Evolutionary conservation across 768 basidiomycete genomes (phyloP).

Genomic region (Leccinum broughii): DNA sequence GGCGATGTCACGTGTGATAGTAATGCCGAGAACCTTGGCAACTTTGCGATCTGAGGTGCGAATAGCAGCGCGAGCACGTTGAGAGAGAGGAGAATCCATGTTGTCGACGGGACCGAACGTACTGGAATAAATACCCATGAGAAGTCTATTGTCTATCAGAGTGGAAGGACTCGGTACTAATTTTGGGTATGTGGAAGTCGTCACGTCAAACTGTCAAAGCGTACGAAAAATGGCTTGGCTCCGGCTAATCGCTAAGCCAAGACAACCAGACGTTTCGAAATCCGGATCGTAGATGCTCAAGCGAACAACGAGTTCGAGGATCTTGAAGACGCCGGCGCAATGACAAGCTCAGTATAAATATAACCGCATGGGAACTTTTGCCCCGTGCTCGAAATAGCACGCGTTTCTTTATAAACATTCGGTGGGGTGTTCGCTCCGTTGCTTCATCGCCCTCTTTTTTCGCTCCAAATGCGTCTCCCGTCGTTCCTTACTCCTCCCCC

Average conservation of each 20-base stretch:
- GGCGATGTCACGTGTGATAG: not conserved
- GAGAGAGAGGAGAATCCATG: not conserved
- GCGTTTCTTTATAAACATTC: not conserved
- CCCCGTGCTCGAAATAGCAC: not conserved
- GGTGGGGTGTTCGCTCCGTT: not conserved
- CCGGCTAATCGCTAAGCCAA: not conserved
- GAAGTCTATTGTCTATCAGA: not conserved
- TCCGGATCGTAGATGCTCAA: not conserved
- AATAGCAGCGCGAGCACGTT: not conserved
- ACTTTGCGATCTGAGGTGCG: slow-evolving; percentile 2
- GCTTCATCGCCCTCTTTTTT: not conserved
- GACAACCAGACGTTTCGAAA: not conserved
- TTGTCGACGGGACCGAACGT: not conserved
- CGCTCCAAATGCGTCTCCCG: slow-evolving; percentile 18
- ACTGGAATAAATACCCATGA: not conserved
- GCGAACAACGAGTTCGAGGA: not conserved
- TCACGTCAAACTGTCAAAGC: no score
- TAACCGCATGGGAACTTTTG: not conserved
- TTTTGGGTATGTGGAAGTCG: no score
- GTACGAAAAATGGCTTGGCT: not conserved
- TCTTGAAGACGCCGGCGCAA: not conserved
- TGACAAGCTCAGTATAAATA: not conserved
- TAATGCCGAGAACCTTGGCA: not conserved
- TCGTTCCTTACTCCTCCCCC: slow-evolving; percentile 17
- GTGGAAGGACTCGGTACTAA: no score